Base-by-base conservation (phyloP, 805 yeast species). In the Candida quercuum region DNA sequence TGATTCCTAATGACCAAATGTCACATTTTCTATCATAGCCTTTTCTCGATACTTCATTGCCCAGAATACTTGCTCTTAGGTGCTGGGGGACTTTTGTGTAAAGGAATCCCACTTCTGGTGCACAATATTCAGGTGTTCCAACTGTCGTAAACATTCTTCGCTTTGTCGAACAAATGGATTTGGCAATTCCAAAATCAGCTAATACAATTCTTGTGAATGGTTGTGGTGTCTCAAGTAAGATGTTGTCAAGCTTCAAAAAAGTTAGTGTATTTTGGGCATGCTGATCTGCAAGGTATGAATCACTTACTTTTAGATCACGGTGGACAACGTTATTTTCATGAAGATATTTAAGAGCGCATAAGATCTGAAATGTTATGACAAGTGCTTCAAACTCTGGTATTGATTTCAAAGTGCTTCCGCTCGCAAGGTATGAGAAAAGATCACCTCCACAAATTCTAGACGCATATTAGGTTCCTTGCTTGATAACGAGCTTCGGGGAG, bases 161-260 rank as follows among this genome's bases (percentile, higher is more conserved):
- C 20, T 41, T 57, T 2, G 59, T 52, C 1, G 51, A 35, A 7
- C 49, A 40, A 12, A 47, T 46, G 13, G 57, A 49, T 46, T 64
- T 69, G 3, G 77, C 74, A 28, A 71, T 70, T 0, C 89, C 89
- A 59, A 83, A 82, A 58, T 83, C 91, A 9, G 85, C 84, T 18
- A 82, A 52, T 2, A 77, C 69, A 27, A 82, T 56, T 42, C 70
- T 67, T 0, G 82, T 61, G 32, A 70, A 70, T 3, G 75, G 74
- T 17, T 67, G 60, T 6, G 83, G 81, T 0, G 72, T 57, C 31
- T 67, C 71, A 28, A 79, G 59, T 24, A 82, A 57, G 18, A 83
- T 68, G 45, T 83, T 83, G 43, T 81, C 89, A 25, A 80, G 54
- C 48, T 42, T 41, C 35, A 39, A 36, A 8, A 13, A 25, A 46